Conservation (phyloP, 352 stramenopile genomes). For the Globisporangium paddicum region DNA sequence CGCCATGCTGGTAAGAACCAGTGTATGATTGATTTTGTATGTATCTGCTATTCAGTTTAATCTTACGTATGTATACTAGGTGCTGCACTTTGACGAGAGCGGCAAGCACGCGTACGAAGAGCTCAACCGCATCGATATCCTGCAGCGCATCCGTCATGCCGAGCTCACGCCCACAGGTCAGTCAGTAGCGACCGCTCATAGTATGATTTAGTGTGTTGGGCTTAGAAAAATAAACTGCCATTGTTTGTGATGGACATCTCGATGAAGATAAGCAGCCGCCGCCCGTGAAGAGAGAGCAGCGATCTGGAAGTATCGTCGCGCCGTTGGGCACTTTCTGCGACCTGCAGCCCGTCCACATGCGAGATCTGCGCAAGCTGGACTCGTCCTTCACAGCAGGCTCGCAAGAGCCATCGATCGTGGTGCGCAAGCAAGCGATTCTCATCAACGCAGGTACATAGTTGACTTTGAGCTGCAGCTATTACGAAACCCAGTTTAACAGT, state of each 20-base stretch:
- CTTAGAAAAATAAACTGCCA: too few species aligned
- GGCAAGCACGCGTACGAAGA: constrained; percentile 23
- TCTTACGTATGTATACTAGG: too few species aligned
- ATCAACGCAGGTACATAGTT: constrained; percentile 27
- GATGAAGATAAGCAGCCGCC: background rate
- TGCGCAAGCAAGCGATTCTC: constrained; percentile 39
- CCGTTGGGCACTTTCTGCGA: constrained; percentile 23
- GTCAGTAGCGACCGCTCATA: too few species aligned
- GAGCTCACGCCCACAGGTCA: constrained; percentile 14
- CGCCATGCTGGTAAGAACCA: constrained; percentile 15
- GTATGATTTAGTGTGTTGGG: too few species aligned
- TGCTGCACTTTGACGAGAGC: constrained; percentile 24
- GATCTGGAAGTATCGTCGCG: constrained; percentile 4
- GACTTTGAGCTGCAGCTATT: too few species aligned
- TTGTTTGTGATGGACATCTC: background rate
- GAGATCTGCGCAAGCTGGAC: constrained; percentile 39
- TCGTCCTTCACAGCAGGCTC: constrained; percentile 22
- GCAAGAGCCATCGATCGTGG: constrained; percentile 32
- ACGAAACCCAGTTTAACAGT: too few species aligned
- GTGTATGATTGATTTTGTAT: background rate
- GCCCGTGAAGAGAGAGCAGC: constrained; percentile 11
- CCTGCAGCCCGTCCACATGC: constrained; percentile 40
- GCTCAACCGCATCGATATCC: constrained; percentile 22
- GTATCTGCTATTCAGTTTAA: too few species aligned
- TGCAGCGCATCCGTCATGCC: constrained; percentile 25